Evolutionary conservation across 257 asterid genomes (phyloP).

Genomic region (Anisodus tanguticus): DNA sequence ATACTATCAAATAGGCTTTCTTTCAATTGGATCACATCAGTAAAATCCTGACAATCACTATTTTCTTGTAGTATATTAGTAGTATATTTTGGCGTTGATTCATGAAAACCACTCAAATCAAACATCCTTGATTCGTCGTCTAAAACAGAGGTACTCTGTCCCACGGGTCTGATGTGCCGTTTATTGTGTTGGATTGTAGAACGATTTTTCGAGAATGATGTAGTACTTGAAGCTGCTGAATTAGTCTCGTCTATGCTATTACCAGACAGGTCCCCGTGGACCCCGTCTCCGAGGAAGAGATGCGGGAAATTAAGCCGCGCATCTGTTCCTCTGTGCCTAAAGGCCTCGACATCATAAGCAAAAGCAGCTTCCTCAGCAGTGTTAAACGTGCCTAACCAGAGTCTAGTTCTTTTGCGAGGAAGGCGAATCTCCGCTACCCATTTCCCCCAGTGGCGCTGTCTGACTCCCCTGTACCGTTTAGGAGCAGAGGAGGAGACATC

Average conservation of each 20-base stretch:
- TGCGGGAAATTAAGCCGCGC: conserved; percentile 56
- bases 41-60: not conserved
- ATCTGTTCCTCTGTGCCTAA: conserved; percentile 48
- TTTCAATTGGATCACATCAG: not conserved
- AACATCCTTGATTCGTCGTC: not conserved
- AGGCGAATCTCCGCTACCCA: conserved; percentile 68
- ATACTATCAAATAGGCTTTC: not conserved
- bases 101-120: not conserved
- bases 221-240: not conserved
- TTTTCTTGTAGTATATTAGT: not conserved
- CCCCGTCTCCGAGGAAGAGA: conserved; percentile 32
- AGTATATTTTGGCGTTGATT: not conserved
- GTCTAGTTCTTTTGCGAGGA: conserved; percentile 52
- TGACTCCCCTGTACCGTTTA: conserved; percentile 53
- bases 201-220: not conserved
- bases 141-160: not conserved
- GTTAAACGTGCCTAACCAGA: conserved; percentile 60
- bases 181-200: not conserved
- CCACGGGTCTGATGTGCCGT: not conserved
- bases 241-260: not conserved
- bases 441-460: conserved; percentile 66
- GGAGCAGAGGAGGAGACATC: conserved; percentile 4
- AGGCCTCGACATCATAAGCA: conserved; percentile 59
- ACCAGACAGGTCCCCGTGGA: not conserved
- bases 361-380: conserved; percentile 55